Percentiles rank a stretch among this genome's conserved stretches.
phyloP scores from a whole-genome alignment of 345 rosid genomes.

The Litchi chinensis region DNA sequence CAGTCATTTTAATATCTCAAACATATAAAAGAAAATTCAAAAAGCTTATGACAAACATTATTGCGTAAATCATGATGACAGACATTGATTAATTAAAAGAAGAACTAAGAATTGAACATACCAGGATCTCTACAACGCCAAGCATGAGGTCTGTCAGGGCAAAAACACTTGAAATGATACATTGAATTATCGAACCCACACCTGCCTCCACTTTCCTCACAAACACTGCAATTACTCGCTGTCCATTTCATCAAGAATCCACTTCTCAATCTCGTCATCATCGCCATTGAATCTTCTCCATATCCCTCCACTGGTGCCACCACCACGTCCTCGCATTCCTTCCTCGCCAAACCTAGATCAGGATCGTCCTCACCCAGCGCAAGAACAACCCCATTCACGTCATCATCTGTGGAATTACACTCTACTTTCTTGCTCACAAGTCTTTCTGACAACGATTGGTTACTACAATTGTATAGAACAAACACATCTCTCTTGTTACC shows the following conservation, averaged over 20 bases:
- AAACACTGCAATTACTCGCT: slow-evolving; percentile 45
- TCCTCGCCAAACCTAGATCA: slow-evolving; percentile 24
- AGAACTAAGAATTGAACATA: background rate
- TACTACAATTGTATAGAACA: slow-evolving; percentile 37
- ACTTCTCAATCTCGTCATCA: background rate
- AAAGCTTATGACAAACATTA: background rate
- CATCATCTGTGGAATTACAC: background rate
- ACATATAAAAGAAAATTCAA: too few relatives aligned
- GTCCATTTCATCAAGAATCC: slow-evolving; percentile 52
- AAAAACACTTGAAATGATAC: slow-evolving; percentile 45
- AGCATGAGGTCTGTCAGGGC: slow-evolving; percentile 56
- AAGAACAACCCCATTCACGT: slow-evolving; percentile 8
- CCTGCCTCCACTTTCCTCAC: slow-evolving; percentile 44
- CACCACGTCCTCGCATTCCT: slow-evolving; percentile 22
- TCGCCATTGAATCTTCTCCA: background rate
- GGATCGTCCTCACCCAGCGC: slow-evolving; percentile 27
- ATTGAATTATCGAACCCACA: slow-evolving; percentile 39
- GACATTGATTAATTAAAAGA: background rate
- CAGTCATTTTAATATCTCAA: too few relatives aligned
- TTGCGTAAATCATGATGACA: background rate
- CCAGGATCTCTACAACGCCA: slow-evolving; percentile 26
- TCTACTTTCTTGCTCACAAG: slow-evolving; percentile 19
- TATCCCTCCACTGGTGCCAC: slow-evolving; percentile 28
- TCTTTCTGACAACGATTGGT: background rate
- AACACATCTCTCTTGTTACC: background rate